These are phyloP conservation scores for Dipteronia dyeriana DNA, from an alignment of 345 rosid genomes.

Conservation along the genomic window DNA sequence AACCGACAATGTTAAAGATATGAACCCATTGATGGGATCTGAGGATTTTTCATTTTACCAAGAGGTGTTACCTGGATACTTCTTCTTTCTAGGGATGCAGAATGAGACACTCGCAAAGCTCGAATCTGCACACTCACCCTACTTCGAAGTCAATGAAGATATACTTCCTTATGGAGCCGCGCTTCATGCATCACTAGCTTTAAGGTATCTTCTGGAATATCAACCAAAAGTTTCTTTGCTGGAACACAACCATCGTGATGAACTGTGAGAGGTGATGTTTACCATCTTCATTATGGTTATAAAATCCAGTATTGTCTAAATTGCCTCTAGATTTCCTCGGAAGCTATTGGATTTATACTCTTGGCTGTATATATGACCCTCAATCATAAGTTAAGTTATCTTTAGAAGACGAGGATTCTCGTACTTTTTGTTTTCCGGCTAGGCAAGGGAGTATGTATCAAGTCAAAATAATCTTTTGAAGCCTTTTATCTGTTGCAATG, in stretches of 20 bases:
- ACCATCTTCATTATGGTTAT: not conserved
- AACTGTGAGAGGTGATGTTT: constrained; percentile 46
- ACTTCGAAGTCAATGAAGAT: constrained; percentile 67
- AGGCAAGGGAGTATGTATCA: not conserved
- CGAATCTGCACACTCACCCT: constrained; percentile 54
- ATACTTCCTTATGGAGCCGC: constrained; percentile 86
- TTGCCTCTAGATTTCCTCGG: not conserved
- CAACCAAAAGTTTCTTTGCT: constrained; percentile 29
- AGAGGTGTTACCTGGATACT: constrained; percentile 72
- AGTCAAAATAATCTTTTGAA: constrained; percentile 5
- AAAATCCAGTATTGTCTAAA: not conserved
- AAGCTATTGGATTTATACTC: not conserved
- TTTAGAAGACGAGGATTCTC: not conserved
- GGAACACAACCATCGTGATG: constrained; percentile 46
- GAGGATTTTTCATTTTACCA: constrained; percentile 93
- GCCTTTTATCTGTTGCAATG: too few species aligned
- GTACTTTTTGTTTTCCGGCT: not conserved
- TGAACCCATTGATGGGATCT: constrained; percentile 81
- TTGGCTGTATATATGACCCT: not conserved
- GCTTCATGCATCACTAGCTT: constrained; percentile 81
- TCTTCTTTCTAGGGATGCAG: constrained; percentile 69
- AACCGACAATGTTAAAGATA: constrained; percentile 40
- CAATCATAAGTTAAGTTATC: not conserved
- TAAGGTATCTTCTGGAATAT: constrained; percentile 52
- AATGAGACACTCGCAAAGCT: constrained; percentile 39